These are phyloP conservation scores for Coniosporium apollinis DNA, from an alignment of 495 filamentous ascomycete genomes.

Conservation along the genomic window DNA sequence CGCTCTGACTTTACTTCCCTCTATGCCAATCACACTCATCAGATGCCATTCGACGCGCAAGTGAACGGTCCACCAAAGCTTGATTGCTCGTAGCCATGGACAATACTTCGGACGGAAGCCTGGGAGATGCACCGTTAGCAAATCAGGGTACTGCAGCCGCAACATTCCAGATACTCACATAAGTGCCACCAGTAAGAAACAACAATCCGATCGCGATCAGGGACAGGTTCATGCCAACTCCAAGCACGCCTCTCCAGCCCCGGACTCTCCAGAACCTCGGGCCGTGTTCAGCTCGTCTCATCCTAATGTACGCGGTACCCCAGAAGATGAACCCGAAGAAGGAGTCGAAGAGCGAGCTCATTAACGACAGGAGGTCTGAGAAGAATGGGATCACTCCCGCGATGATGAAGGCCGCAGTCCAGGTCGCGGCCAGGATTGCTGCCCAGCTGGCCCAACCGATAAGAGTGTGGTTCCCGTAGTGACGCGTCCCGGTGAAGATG, in stretches of 20 bases:
- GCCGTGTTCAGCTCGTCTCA: constrained; percentile 55
- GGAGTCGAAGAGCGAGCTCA: constrained; percentile 81
- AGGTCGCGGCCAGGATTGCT: constrained; percentile 53
- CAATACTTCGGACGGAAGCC: constrained; percentile 24
- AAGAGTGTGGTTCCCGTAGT: constrained; percentile 64
- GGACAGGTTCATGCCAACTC: constrained; percentile 45
- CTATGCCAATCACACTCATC: neutral
- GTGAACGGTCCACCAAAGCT: constrained; percentile 24
- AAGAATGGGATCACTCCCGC: constrained; percentile 88
- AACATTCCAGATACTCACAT: constrained; percentile 35
- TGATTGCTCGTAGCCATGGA: constrained; percentile 19
- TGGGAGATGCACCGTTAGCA: constrained; percentile 4
- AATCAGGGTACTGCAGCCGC: neutral
- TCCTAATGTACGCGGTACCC: constrained; percentile 73
- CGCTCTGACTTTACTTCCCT: neutral
- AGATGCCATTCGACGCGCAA: constrained; percentile 19
- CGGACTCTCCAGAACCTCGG: constrained; percentile 39
- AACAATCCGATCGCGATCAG: constrained; percentile 58
- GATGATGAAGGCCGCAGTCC: constrained; percentile 67
- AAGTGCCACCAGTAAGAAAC: constrained; percentile 63
- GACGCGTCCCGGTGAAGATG: constrained; percentile 56
- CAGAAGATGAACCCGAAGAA: constrained; percentile 95
- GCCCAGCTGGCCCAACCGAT: constrained; percentile 66
- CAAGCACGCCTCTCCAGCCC: constrained; percentile 42
- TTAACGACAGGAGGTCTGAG: constrained; percentile 61